A percentile compares a stretch with the other conserved stretches of the same genome.
These are phyloP conservation scores for Kodamaea lidongshanica DNA, from an alignment of 805 yeast species.

Conservation along the genomic window DNA sequence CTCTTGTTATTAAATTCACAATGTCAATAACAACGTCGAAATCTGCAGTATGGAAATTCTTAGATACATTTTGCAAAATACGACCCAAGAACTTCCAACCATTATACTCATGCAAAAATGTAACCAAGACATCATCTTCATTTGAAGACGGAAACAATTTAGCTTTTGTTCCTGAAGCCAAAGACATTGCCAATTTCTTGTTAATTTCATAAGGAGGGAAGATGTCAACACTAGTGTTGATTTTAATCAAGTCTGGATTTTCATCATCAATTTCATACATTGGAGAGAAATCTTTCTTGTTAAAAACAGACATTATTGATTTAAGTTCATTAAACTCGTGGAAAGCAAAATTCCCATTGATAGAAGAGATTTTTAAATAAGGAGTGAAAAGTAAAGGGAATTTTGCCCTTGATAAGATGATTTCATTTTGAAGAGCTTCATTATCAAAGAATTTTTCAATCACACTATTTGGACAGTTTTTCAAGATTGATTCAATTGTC, in stretches of 20 bases:
- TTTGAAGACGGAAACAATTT: conserved; percentile 52
- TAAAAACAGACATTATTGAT: conserved; percentile 53
- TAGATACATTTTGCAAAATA: conserved; percentile 57
- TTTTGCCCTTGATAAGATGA: conserved; percentile 61
- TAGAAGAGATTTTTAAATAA: conserved; percentile 52
- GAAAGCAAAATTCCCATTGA: conserved; percentile 62
- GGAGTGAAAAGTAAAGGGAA: conserved; percentile 63
- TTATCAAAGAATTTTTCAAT: conserved; percentile 41
- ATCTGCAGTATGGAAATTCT: conserved; percentile 31
- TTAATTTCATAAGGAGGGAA: conserved; percentile 52
- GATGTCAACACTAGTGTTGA: conserved; percentile 43
- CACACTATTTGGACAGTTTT: conserved; percentile 40
- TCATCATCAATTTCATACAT: conserved; percentile 46
- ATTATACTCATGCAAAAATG: conserved; percentile 67
- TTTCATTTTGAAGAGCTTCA: conserved; percentile 36
- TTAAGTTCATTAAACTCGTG: conserved; percentile 52
- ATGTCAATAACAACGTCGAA: conserved; percentile 35
- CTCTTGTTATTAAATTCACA: conserved; percentile 42
- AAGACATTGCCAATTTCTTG: conserved; percentile 39
- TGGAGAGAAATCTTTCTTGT: conserved; percentile 31
- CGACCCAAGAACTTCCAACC: conserved; percentile 90
- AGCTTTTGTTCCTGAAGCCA: conserved; percentile 56
- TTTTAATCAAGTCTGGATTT: conserved; percentile 46
- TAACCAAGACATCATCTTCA: conserved; percentile 38
- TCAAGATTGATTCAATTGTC: conserved; percentile 37